These are phyloP conservation scores for Leishmania arabica DNA, from an alignment of 208 protist species.

Conservation along the genomic window DNA sequence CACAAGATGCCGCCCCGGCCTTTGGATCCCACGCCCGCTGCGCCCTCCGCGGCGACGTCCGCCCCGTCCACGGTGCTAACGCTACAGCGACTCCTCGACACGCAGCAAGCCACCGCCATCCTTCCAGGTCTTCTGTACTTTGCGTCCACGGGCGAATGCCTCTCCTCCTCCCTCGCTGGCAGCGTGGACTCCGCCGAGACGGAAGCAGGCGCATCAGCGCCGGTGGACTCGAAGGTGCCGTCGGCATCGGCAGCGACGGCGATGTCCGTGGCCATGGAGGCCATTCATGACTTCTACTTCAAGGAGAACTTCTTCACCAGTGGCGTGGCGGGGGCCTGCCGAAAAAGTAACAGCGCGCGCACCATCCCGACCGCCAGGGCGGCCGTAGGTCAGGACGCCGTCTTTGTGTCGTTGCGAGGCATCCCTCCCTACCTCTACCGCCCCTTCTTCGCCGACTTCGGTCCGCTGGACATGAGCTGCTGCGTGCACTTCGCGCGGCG, in stretches of 20 bases:
- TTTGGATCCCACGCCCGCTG: background rate
- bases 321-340: conserved; percentile 11
- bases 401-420: conserved; percentile 47
- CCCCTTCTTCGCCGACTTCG: conserved; percentile 94
- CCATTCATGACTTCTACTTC: conserved; percentile 24
- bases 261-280: conserved; percentile 1
- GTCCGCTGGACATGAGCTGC: conserved; percentile 87
- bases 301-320: conserved; percentile 12
- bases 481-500: conserved; percentile 71
- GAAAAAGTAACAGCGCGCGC: background rate
- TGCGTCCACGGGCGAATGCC: conserved; percentile 44
- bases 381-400: conserved; percentile 26
- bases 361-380: conserved; percentile 10
- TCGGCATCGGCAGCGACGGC: background rate
- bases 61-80: conserved; percentile 8
- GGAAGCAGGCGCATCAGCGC: background rate
- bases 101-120: conserved; percentile 45
- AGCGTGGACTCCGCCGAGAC: background rate
- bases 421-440: conserved; percentile 75
- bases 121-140: conserved; percentile 72
- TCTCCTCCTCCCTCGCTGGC: conserved; percentile 8
- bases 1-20: background rate
- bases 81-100: conserved; percentile 40
- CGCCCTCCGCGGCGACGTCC: background rate
- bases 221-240: background rate